These are phyloP conservation scores for Glutinoglossum americanum DNA, from an alignment of 495 filamentous ascomycete genomes.

Conservation along the genomic window DNA sequence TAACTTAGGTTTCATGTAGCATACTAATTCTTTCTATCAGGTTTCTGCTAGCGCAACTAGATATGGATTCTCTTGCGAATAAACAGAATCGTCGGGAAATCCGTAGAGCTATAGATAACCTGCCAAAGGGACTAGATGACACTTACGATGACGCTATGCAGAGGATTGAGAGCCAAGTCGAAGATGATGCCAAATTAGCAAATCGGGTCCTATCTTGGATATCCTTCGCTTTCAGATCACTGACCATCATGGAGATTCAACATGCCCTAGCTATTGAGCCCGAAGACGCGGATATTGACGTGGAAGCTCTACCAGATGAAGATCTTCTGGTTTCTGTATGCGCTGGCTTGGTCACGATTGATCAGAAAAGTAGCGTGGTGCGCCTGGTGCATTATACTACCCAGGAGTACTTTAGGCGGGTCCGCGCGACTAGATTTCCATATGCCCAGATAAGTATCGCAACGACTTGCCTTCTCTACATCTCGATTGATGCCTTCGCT, in stretches of 20 bases:
- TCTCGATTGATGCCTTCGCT: constrained; percentile 19
- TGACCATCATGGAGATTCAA: constrained; percentile 23
- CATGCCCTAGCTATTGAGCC: constrained; percentile 27
- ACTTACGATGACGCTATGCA: constrained; percentile 24
- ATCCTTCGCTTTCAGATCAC: constrained; percentile 9
- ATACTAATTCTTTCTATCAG: constrained; percentile 9
- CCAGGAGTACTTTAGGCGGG: constrained; percentile 27
- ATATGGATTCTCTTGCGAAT: constrained; percentile 23
- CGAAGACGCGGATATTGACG: constrained; percentile 22
- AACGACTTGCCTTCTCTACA: constrained; percentile 23
- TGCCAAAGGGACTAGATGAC: constrained; percentile 13
- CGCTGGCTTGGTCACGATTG: constrained; percentile 28
- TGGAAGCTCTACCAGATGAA: constrained; percentile 18
- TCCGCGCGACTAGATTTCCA: constrained; percentile 16
- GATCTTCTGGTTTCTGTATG: constrained; percentile 26
- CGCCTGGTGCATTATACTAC: constrained; percentile 34
- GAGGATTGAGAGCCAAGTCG: constrained; percentile 20
- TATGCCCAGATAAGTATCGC: constrained; percentile 17
- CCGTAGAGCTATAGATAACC: constrained; percentile 14
- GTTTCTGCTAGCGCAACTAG: constrained; percentile 31
- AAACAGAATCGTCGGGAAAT: constrained; percentile 17
- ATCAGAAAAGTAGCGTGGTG: constrained; percentile 24
- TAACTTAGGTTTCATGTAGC: constrained; percentile 7
- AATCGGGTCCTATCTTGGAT: constrained; percentile 26
- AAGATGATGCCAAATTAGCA: constrained; percentile 15